Evolutionary conservation across 139 green algal species (phyloP), one percentile per base, ranked within the genome.

Genomic region (Micractinium conductrix): DNA sequence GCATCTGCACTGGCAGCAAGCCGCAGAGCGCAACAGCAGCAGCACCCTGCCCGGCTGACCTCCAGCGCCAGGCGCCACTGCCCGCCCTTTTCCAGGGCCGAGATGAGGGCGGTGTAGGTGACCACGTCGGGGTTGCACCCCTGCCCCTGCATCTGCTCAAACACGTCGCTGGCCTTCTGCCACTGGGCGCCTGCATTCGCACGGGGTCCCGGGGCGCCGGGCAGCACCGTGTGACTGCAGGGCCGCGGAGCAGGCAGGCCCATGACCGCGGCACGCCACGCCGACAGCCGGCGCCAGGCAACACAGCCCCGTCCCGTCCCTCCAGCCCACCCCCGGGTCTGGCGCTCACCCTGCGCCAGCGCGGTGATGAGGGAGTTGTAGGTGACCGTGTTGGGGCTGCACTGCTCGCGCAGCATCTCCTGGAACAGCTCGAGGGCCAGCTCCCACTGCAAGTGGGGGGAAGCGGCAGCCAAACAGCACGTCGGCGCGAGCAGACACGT

Each of bases 51-150:
- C n/a, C n/a, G n/a, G n/a, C n/a, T n/a, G n/a, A 87, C 73, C 30
- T 68, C 55, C 24, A 90, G 75, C 12, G 87, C 87, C 35, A 82
- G 78, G 55, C 83, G 69, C 87, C 87, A 90, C 85, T 90, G 87
- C 12, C 85, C 85, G 21, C 88, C 85, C 67, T 84, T 84, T 55
- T 88, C 89, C 63, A 90, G 92, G 2, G 94, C 93, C 5, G 90
- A 91, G 81, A 98, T 94, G 53, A 98, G 88, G 28, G 91, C 93
- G 24, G 26, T 68, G 60, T 68, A 74, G 35, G 93, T 95, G 81
- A 97, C 93, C 71, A 89, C 78, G 88, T 98, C 94, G 22, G 95
- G 95, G 72, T 90, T 89, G 92, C 92, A 96, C 22, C 92, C 90
- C 58, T 92, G 50, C 2, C 69, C 58, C 28, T 89, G 83, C 95